Base-by-base conservation (phyloP, 1,139 yeast species). In the Debaryomycetaceae sp. region DNA sequence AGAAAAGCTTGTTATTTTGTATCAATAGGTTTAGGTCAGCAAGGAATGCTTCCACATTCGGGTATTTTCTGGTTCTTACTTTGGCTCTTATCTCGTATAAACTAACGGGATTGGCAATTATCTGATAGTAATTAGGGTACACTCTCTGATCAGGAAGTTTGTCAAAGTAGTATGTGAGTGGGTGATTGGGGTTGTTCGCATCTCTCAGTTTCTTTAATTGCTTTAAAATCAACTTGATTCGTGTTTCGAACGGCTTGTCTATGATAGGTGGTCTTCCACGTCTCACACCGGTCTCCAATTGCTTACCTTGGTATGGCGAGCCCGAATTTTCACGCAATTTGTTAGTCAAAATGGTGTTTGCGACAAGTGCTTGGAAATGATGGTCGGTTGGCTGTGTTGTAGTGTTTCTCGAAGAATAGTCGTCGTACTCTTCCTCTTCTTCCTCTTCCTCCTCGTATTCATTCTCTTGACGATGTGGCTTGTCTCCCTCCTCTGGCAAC, bases 181-280 rank as follows among this genome's bases (percentile, higher is more conserved):
- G 60, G 38, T 80, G 71, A 42, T 72, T 75, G 13, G 76, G 75
- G 40, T 72, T 73, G 45, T 68, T 63, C 5, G 76, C 74, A 53
- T 80, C 83, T 44, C 81, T 78, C 47, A 86, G 83, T 59, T 87
- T 87, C 56, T 89, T 87, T 57, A 93, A 75, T 41, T 82, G 84
- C 59, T 95, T 83, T 72, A 91, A 70, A 38, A 93, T 84, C 50
- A 88, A 83, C 63, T 91, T 91, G 61, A 91, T 90, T 51, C 97
- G 76, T 55, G 89, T 90, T 65, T 93, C 97, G 64, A 86, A 91
- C 5, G 97, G 97, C 56, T 87, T 83, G 63, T 91, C 98, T 46
- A 91, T 95, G 44, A 91, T 87, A 1, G 98, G 98, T 6, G 98
- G 98, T 58, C 97, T 80, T 37, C 97, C 97, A 58, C 98, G 76